Conservation (phyloP, 2,329 filamentous ascomycete genomes). For the Fusarium miscanthi region DNA sequence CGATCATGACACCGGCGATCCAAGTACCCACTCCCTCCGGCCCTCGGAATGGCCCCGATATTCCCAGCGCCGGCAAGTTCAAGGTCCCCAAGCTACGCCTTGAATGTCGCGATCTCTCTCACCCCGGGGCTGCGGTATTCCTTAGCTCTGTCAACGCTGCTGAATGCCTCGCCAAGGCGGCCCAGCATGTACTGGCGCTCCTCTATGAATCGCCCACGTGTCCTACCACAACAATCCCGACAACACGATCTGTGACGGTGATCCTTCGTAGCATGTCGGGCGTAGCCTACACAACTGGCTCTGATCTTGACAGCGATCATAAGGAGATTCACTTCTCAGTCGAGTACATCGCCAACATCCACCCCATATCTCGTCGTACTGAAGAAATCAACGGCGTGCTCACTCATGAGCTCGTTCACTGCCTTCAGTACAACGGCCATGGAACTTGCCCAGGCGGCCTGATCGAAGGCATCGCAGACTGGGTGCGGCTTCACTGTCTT, state of each 20-base stretch:
- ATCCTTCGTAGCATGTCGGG: slow-evolving; percentile 82
- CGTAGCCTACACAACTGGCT: slow-evolving; percentile 89
- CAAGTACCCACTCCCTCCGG: slow-evolving; percentile 33
- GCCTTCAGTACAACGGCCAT: slow-evolving; percentile 82
- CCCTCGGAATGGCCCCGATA: slow-evolving; percentile 27
- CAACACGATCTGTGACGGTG: slow-evolving; percentile 87
- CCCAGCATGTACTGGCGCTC: slow-evolving; percentile 74
- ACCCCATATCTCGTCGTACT: slow-evolving; percentile 53
- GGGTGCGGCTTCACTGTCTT: slow-evolving; percentile 80
- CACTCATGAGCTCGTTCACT: slow-evolving; percentile 94
- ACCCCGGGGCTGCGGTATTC: slow-evolving; percentile 73
- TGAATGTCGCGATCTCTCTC: slow-evolving; percentile 67
- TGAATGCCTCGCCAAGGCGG: slow-evolving; percentile 69
- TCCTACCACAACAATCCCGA: slow-evolving; percentile 58
- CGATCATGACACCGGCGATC: slow-evolving; percentile 46
- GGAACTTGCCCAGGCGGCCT: slow-evolving; percentile 77
- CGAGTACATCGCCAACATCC: slow-evolving; percentile 71
- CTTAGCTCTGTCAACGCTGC: slow-evolving; percentile 73
- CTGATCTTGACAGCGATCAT: slow-evolving; percentile 82
- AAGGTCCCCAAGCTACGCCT: slow-evolving; percentile 67
- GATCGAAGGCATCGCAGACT: slow-evolving; percentile 93
- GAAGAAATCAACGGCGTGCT: slow-evolving; percentile 84
- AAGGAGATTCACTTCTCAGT: slow-evolving; percentile 94
- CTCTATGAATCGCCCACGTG: slow-evolving; percentile 71
- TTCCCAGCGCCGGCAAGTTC: slow-evolving; percentile 47